Percentiles rank a stretch among this genome's conserved stretches.
These are phyloP conservation scores for Podaxis mareebaensis DNA, from an alignment of 768 basidiomycete genomes.

Conservation along the genomic window DNA sequence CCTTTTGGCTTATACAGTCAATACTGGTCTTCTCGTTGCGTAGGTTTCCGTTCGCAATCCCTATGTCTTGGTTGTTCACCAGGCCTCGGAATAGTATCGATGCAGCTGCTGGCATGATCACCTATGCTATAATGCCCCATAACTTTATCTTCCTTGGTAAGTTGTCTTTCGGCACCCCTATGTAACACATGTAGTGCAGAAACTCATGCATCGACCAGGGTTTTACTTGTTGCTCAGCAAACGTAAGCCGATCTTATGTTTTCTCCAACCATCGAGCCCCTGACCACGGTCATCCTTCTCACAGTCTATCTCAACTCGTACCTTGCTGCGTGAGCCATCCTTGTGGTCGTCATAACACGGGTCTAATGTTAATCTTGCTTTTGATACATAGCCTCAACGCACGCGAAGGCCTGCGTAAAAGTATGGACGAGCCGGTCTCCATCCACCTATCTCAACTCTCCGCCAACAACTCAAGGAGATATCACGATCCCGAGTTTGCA, in stretches of 20 bases:
- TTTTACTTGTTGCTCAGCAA: conserved; percentile 57
- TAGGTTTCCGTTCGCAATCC: conserved; percentile 27
- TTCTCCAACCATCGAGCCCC: neutral
- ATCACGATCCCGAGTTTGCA: conserved; percentile 19
- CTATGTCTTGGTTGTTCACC: neutral
- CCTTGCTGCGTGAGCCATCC: conserved; percentile 39
- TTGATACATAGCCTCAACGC: conserved; percentile 42
- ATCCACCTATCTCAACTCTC: conserved; percentile 44
- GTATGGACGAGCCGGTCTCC: conserved; percentile 35
- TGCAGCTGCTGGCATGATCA: conserved; percentile 44
- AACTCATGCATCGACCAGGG: conserved; percentile 24
- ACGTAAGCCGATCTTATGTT: conserved; percentile 31
- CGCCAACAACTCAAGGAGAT: conserved; percentile 11
- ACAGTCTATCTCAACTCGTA: conserved; percentile 60
- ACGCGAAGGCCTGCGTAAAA: conserved; percentile 39
- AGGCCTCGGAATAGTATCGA: conserved; percentile 36
- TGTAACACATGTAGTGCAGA: neutral
- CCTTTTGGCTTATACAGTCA: conserved; percentile 53
- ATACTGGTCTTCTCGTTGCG: conserved; percentile 50
- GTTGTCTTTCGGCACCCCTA: conserved; percentile 12
- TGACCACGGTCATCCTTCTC: neutral
- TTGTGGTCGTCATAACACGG: neutral
- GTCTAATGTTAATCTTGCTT: neutral
- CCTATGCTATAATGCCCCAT: conserved; percentile 51
- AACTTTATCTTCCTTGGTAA: conserved; percentile 54